Conservation (phyloP, 345 rosid species). For the Ceriops decandra region DNA sequence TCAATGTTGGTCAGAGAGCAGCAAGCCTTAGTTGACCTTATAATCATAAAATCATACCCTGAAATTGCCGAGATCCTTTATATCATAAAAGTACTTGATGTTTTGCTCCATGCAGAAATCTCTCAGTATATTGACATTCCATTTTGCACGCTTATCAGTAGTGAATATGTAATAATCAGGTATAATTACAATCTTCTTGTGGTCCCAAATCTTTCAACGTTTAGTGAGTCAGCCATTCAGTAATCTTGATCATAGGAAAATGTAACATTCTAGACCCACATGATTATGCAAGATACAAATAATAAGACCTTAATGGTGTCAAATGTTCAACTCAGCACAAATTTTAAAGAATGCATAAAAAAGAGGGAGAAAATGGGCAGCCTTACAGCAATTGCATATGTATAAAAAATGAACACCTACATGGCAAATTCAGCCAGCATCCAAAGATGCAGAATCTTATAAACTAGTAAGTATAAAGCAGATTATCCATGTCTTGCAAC, state of each 20-base stretch:
- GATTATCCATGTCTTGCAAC: no score
- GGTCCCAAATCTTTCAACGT: conserved; percentile 82
- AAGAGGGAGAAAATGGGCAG: no score
- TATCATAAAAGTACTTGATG: conserved; percentile 94
- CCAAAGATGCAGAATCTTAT: no score
- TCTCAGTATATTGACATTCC: conserved; percentile 91
- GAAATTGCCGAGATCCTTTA: conserved; percentile 77
- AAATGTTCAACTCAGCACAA: conserved; percentile 47
- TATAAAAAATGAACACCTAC: no score
- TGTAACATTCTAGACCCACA: conserved; percentile 9
- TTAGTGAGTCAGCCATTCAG: not conserved
- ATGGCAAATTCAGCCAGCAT: no score
- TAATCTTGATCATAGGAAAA: conserved; percentile 12
- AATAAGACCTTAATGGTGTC: conserved; percentile 22
- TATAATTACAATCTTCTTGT: conserved; percentile 84
- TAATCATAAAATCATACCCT: conserved; percentile 43
- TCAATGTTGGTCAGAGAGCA: conserved; percentile 34
- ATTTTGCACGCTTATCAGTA: conserved; percentile 86
- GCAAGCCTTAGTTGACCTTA: not conserved
- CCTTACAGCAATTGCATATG: no score
- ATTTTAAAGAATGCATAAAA: conserved; percentile 75
- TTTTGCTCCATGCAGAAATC: conserved; percentile 85
- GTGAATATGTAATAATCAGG: conserved; percentile 98
- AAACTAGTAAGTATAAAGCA: no score
- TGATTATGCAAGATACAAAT: conserved; percentile 58